Conservation (phyloP, 2,329 filamentous ascomycete genomes). For the Pseudodiploospora longispora region DNA sequence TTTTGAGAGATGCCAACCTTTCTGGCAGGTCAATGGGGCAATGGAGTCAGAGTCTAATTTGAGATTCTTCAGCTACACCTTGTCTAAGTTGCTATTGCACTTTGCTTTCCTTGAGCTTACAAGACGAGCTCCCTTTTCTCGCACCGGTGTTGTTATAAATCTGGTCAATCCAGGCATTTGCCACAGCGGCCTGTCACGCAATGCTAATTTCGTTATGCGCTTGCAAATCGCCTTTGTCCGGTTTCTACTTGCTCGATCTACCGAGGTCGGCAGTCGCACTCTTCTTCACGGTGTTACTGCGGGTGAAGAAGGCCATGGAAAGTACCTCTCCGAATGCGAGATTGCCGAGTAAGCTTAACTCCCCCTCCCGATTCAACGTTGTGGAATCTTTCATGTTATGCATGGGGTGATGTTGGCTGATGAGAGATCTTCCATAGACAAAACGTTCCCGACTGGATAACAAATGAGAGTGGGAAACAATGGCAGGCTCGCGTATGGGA, state of each 20-base stretch:
- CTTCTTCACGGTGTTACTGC: conserved; percentile 16
- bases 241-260: conserved; percentile 10
- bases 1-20: too few species aligned
- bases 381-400: too few species aligned
- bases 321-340: conserved; percentile 15
- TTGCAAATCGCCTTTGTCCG: neutral
- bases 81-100: conserved; percentile 19
- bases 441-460: neutral
- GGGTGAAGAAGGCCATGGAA: conserved; percentile 19
- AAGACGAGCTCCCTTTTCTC: conserved; percentile 13
- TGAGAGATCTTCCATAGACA: neutral
- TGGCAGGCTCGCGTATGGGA: conserved; percentile 1
- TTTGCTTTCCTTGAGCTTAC: conserved; percentile 19
- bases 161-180: conserved; percentile 21
- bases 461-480: neutral
- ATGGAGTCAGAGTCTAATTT: too few species aligned
- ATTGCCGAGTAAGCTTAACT: conserved; percentile 17
- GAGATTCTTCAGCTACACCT: conserved; percentile 11
- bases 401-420: neutral
- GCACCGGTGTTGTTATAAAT: conserved; percentile 23
- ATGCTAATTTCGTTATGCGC: neutral
- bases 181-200: conserved; percentile 11
- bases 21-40: too few species aligned
- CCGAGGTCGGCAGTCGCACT: conserved; percentile 20
- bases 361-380: neutral